phyloP scores from a whole-genome alignment of 106 monocot genomes.

The Phalaenopsis equestris region DNA sequence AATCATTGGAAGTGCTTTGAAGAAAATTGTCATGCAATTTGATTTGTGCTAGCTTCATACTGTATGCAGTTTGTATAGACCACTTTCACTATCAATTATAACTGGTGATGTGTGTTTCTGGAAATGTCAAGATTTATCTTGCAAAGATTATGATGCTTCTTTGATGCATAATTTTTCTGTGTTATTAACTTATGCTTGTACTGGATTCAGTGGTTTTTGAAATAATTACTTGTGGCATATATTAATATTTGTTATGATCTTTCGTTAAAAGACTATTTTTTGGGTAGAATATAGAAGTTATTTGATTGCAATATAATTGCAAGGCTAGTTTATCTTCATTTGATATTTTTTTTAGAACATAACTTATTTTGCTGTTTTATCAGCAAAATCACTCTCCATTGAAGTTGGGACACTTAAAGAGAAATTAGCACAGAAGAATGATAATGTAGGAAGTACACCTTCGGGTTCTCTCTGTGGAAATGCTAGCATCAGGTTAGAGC shows the following conservation, averaged over 20 bases:
- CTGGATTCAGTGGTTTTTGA: neutral
- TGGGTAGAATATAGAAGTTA: neutral
- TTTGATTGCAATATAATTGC: neutral
- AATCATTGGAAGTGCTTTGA: neutral
- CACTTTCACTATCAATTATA: neutral
- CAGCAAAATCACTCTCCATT: conserved; percentile 41
- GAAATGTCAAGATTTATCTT: neutral
- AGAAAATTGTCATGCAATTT: neutral
- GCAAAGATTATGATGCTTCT: neutral
- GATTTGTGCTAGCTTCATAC: neutral
- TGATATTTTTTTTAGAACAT: neutral
- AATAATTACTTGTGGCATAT: neutral
- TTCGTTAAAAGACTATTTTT: neutral
- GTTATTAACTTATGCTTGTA: neutral
- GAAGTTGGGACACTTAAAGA: conserved; percentile 44
- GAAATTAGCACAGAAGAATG: conserved; percentile 20
- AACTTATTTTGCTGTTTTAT: neutral
- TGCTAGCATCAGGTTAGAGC: neutral
- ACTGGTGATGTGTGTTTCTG: neutral
- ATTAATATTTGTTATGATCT: neutral
- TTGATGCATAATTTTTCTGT: neutral
- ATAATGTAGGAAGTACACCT: neutral
- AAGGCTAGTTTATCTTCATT: neutral
- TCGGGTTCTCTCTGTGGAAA: neutral
- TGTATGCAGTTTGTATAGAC: neutral